Evolutionary conservation across 495 filamentous ascomycete genomes (phyloP).

Genomic region (Aspergillus panamensis): DNA sequence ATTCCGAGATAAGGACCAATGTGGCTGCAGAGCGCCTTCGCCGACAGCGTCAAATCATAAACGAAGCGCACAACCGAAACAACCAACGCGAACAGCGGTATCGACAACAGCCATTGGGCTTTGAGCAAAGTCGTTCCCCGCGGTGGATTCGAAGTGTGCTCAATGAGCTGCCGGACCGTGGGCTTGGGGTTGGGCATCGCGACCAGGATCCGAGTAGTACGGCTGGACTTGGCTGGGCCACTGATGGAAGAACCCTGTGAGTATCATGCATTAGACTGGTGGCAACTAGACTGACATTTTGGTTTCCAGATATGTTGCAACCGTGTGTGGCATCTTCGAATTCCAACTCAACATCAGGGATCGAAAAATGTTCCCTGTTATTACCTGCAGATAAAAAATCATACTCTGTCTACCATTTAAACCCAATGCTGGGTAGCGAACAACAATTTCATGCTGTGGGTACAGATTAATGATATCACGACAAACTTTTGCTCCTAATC

Average conservation of each 20-base stretch:
- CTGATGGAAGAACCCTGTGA: conserved; percentile 66
- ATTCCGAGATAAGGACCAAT: conserved; percentile 39
- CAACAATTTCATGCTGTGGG: not conserved
- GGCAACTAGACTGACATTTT: conserved; percentile 8
- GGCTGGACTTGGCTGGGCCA: conserved; percentile 67
- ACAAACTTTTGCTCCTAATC: not conserved
- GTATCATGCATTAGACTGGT: conserved; percentile 26
- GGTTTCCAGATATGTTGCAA: conserved; percentile 61
- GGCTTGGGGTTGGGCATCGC: conserved; percentile 29
- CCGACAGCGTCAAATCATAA: conserved; percentile 39
- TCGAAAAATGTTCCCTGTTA: conserved; percentile 61
- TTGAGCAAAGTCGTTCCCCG: conserved; percentile 40
- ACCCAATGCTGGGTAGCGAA: not conserved
- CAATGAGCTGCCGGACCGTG: conserved; percentile 42
- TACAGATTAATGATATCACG: not conserved
- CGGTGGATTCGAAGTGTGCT: conserved; percentile 42
- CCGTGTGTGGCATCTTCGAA: conserved; percentile 71
- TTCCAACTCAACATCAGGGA: conserved; percentile 63
- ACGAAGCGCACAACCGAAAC: conserved; percentile 37
- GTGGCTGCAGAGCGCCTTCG: conserved; percentile 42
- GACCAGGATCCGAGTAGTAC: conserved; percentile 48
- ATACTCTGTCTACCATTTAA: not conserved
- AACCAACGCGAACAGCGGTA: conserved; percentile 33
- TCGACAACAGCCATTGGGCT: conserved; percentile 32
- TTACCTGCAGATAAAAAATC: conserved; percentile 51